A percentile compares a stretch with the other conserved stretches of the same genome.
Conservation (phyloP, 805 yeast species). For the Barnettozyma populi region DNA sequence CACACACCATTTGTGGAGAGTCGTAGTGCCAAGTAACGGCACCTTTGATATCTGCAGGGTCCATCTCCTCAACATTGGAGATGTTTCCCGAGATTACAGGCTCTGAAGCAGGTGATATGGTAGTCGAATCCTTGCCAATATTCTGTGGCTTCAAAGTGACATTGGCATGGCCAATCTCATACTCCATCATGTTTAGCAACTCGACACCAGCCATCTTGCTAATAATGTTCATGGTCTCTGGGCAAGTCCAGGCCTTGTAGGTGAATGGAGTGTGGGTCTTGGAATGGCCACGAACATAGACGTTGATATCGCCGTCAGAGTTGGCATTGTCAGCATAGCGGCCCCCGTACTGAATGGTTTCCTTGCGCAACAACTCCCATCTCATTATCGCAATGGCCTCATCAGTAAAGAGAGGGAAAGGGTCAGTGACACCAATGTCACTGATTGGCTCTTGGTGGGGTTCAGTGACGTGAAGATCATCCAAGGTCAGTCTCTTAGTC, state of each 20-base stretch:
- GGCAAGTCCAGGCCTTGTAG: slow-evolving; percentile 54
- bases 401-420: slow-evolving; percentile 56
- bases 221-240: slow-evolving; percentile 47
- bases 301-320: slow-evolving; percentile 38
- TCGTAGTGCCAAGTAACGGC: slow-evolving; percentile 61
- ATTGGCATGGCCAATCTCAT: slow-evolving; percentile 51
- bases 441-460: slow-evolving; percentile 42
- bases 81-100: slow-evolving; percentile 1
- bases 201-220: slow-evolving; percentile 45
- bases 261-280: slow-evolving; percentile 45
- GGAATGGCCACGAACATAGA: slow-evolving; percentile 46
- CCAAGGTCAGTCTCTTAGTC: slow-evolving; percentile 38
- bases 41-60: slow-evolving; percentile 36
- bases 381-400: slow-evolving; percentile 57
- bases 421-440: slow-evolving; percentile 51
- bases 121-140: slow-evolving; percentile 9
- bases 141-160: slow-evolving; percentile 35
- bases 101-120: neutral
- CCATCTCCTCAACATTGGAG: slow-evolving; percentile 3
- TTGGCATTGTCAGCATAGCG: slow-evolving; percentile 38
- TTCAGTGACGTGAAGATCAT: slow-evolving; percentile 39
- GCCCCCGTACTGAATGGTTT: slow-evolving; percentile 40
- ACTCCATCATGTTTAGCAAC: slow-evolving; percentile 31
- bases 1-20: slow-evolving; percentile 62
- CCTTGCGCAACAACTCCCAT: slow-evolving; percentile 45